Base-by-base conservation (phyloP, 2,329 filamentous ascomycete species). In the Verticillium klebahnii region DNA sequence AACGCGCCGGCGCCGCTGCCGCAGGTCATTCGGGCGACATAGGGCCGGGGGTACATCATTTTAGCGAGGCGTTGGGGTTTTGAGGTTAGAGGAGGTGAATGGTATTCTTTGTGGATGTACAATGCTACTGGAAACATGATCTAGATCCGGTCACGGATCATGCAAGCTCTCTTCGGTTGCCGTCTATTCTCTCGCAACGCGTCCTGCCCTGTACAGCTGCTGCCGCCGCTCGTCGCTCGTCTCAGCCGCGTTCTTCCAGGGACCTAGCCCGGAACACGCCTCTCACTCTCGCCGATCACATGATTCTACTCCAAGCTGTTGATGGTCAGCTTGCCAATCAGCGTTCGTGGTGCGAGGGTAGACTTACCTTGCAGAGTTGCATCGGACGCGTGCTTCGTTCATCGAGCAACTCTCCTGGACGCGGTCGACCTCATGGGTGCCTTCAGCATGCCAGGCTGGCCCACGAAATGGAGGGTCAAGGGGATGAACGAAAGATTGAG, bases 1-100 rank as follows among this genome's bases (percentile, higher is more conserved):
- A 75, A 72, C 5, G 72, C 77, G 3, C 76, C 78, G 40, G 72
- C 72, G 5, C 69, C 69, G 25, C 58, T 70, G 29, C 69, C 69
- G 11, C 68, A 69, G 57, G 65, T 70, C 19, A 63, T 69, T 57
- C 67, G 63, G 31, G 63, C 64, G 45, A 12, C 45, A 3, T 50
- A 50, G 45, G n/a, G 7, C 11, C 1, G 23, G 3, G 11, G 34
- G 14, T 3, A 14, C 34, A 14, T 36, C 14, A 14, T 36, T 36
- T 36, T 40, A 50, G 45, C 45, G n/a, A 50, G 45, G 45, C 45
- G 45, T 50, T 50, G 45, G 45, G 37, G 37, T 15, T 40, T 23
- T 5, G 19, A 7, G n/a, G 9, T 17, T 45, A 11, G 34, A 14
- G 34, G 34, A 36, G 34, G 14, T 19, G 17, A 45, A 17, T 45